Evolutionary conservation across 1,284 basidiomycete species (phyloP), one percentile per base, ranked within the genome.

Genomic region (Naganishia sp.): DNA sequence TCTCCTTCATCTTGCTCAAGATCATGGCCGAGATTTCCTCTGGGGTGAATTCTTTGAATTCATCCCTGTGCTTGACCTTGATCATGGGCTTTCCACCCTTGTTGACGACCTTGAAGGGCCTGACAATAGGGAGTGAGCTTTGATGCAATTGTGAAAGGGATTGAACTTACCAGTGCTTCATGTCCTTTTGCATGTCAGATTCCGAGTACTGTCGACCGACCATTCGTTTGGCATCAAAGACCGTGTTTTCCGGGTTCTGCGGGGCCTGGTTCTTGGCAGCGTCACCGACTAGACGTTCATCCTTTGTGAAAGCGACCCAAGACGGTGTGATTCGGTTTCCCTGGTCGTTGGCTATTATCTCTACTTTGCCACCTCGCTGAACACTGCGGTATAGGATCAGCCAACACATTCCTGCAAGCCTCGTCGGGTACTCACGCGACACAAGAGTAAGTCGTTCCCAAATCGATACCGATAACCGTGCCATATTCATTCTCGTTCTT

Each of bases 1-100:
- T 98, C 84, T 98, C 95, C 87, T 98, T 98, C 94, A 99, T 98
- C 86, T 98, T 98, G 69, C 81, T 84, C 69, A 98, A 83, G 74
- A 99, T 86, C 95, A 98, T 99, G 67, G 94, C 92, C 65, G 88
- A 90, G 73, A 80, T 75, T 70, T 81, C 79, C 71, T 81, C 78
- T 50, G 80, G 76, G 18, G 76, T 78, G 69, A 80, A 81, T 81
- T 89, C 87, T 84, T 97, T 96, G 72, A 84, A 82, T 83, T 96
- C 93, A 67, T 92, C 92, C 72, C 89, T 88, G 85, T 95, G 94
- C 78, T 90, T 85, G 67, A 98, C 91, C 69, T 86, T 81, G 75
- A 98, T 87, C 83, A 90, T 88, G 35, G 94, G 95, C 84, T 96
- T 96, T 70, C 87, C 87, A 45, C 78, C 82, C 82, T 89, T 91